Evolutionary conservation across 306 rosid species (phyloP).

Genomic region (Leucaena leucocephala): DNA sequence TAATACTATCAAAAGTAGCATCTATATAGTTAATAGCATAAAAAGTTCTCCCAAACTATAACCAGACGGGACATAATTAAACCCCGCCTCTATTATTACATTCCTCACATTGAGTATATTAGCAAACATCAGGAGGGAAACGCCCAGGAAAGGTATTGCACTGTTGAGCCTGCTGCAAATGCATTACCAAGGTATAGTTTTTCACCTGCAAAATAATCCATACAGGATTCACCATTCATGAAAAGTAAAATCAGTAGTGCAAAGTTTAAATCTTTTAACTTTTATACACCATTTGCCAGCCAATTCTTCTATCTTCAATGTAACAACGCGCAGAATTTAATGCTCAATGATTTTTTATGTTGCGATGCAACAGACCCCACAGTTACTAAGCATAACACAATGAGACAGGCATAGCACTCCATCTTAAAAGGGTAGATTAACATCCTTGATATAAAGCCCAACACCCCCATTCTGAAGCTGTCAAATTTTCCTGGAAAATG

Average conservation of each 20-base stretch:
- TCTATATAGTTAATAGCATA: slow-evolving; percentile 22
- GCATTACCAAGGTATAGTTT: slow-evolving; percentile 92
- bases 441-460: neutral
- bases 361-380: neutral
- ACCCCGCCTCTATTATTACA: slow-evolving; percentile 24
- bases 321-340: neutral
- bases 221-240: slow-evolving; percentile 21
- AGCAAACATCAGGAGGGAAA: slow-evolving; percentile 87
- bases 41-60: slow-evolving; percentile 37
- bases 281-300: neutral
- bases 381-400: neutral
- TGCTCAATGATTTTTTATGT: neutral
- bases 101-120: slow-evolving; percentile 31
- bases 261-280: slow-evolving; percentile 6
- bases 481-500: neutral
- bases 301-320: neutral
- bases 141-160: slow-evolving; percentile 79
- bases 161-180: slow-evolving; percentile 91
- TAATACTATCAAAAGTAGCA: slow-evolving; percentile 34
- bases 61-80: slow-evolving; percentile 22
- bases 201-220: slow-evolving; percentile 62
- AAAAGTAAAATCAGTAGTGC: neutral
- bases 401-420: neutral
- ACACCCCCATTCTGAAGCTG: neutral
- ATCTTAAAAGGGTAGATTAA: neutral